Percentiles rank a stretch among this genome's conserved stretches.
Evolutionary conservation across 225 moss, liverwort and hornwort species (phyloP).

Genomic region (Bryum argenteum): DNA sequence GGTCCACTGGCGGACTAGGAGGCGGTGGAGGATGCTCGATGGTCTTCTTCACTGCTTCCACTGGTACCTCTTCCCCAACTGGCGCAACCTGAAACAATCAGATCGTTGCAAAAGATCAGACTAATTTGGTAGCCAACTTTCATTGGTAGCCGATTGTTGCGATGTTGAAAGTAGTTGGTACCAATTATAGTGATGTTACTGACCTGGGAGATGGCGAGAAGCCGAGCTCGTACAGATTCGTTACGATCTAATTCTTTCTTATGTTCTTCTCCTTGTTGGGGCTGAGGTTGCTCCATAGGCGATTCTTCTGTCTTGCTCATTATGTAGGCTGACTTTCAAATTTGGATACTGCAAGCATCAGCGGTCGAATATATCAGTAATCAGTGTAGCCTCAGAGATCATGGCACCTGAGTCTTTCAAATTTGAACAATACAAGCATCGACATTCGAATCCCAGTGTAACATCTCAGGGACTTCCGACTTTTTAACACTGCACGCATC

Average conservation of each 20-base stretch:
- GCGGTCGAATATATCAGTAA: constrained; percentile 1
- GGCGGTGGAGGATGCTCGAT: constrained; percentile 11
- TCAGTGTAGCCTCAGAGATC: too few species aligned
- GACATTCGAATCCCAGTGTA: constrained; percentile 13
- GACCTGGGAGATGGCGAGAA: constrained; percentile 24
- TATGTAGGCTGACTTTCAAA: constrained; percentile 30
- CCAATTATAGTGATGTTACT: background rate
- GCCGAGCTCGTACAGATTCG: constrained; percentile 49
- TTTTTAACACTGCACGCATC: too few species aligned
- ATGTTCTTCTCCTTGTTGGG: constrained; percentile 22
- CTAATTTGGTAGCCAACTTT: background rate
- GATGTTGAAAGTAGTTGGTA: too few species aligned
- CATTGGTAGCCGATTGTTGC: too few species aligned
- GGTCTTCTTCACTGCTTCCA: constrained; percentile 17
- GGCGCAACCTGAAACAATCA: constrained; percentile 35
- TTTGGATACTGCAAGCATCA: constrained; percentile 12
- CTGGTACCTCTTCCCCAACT: constrained; percentile 29
- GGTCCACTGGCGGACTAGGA: constrained; percentile 15
- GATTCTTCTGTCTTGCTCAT: constrained; percentile 37
- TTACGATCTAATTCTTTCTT: constrained; percentile 32
- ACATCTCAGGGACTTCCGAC: too few species aligned
- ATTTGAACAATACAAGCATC: background rate
- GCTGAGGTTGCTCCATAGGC: constrained; percentile 49
- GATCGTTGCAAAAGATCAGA: background rate
- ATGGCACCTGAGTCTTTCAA: too few species aligned